Percentiles rank a stretch among this genome's conserved stretches.
phyloP scores from a whole-genome alignment of 1,284 basidiomycete genomes.

The Sporisorium scitamineum region DNA sequence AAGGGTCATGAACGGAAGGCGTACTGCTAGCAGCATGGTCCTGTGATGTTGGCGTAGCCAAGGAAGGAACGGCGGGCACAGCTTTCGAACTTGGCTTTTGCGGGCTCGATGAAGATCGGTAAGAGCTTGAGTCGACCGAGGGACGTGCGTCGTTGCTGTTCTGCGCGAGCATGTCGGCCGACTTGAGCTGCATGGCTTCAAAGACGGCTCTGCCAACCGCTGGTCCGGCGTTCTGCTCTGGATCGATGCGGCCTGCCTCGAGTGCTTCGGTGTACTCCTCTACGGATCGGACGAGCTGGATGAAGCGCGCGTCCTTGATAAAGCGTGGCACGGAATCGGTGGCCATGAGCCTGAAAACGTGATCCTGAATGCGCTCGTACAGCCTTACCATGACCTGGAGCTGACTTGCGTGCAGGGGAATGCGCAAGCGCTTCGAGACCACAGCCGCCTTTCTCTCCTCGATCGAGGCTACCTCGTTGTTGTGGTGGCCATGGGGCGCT shows the following conservation, averaged over 20 bases:
- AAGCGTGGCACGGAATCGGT: conserved; percentile 88
- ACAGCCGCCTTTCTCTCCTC: conserved; percentile 75
- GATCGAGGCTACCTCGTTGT: conserved; percentile 34
- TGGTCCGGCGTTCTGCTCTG: conserved; percentile 51
- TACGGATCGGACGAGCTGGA: conserved; percentile 60
- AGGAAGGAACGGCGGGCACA: conserved; percentile 14
- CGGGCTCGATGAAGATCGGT: conserved; percentile 11
- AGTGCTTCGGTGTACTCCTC: conserved; percentile 66
- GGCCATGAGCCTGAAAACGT: conserved; percentile 97
- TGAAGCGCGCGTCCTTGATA: conserved; percentile 63
- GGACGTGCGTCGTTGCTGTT: conserved; percentile 38
- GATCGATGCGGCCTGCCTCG: conserved; percentile 59
- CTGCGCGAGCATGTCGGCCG: conserved; percentile 37
- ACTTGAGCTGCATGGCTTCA: conserved; percentile 59
- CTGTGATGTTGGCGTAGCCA: conserved; percentile 7
- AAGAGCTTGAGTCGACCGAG: conserved; percentile 29
- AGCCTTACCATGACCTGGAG: conserved; percentile 90
- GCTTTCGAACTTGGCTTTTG: conserved; percentile 10
- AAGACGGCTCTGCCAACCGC: conserved; percentile 56
- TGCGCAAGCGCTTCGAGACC: conserved; percentile 42
- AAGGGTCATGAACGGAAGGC: conserved; percentile 3
- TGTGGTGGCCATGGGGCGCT: conserved; percentile 4
- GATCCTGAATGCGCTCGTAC: conserved; percentile 95
- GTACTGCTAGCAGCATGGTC: conserved; percentile 17
- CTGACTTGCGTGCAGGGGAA: conserved; percentile 74